Conservation (phyloP, 139 green algal genomes). For the Chlamydomonas incerta region DNA sequence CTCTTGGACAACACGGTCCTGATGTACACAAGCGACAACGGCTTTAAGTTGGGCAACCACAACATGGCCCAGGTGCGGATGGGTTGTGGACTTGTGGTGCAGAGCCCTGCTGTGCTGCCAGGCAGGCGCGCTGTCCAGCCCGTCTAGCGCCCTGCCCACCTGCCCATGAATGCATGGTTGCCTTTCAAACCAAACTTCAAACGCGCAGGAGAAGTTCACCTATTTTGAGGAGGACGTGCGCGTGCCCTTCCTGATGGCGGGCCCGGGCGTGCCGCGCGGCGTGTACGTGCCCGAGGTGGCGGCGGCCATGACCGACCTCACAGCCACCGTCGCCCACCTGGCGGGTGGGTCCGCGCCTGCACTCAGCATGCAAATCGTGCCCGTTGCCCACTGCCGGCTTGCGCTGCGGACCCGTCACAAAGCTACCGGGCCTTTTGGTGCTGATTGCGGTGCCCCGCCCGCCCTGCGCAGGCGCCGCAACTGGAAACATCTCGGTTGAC, state of each 20-base stretch:
- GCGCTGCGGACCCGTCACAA: too few relatives aligned
- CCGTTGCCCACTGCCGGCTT: too few relatives aligned
- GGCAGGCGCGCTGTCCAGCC: too few relatives aligned
- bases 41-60: constrained; percentile 27
- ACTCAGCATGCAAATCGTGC: too few relatives aligned
- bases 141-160: too few relatives aligned
- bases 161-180: too few relatives aligned
- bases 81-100: too few relatives aligned
- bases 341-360: background rate
- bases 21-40: background rate
- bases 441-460: too few relatives aligned
- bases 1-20: background rate
- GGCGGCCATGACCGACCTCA: constrained; percentile 23
- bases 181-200: too few relatives aligned
- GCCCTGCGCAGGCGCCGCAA: too few relatives aligned
- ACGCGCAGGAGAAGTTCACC: constrained; percentile 6
- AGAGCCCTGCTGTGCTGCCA: too few relatives aligned
- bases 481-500: background rate
- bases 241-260: constrained; percentile 24
- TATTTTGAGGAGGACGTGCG: constrained; percentile 33
- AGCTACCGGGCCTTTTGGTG: too few relatives aligned
- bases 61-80: background rate
- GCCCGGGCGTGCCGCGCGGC: background rate
- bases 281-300: background rate
- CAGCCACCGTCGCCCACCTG: background rate